A percentile compares a stretch with the other conserved stretches of the same genome.
phyloP scores from a whole-genome alignment of 176 grass and related monocot species.

The Saccharum spontaneum region DNA sequence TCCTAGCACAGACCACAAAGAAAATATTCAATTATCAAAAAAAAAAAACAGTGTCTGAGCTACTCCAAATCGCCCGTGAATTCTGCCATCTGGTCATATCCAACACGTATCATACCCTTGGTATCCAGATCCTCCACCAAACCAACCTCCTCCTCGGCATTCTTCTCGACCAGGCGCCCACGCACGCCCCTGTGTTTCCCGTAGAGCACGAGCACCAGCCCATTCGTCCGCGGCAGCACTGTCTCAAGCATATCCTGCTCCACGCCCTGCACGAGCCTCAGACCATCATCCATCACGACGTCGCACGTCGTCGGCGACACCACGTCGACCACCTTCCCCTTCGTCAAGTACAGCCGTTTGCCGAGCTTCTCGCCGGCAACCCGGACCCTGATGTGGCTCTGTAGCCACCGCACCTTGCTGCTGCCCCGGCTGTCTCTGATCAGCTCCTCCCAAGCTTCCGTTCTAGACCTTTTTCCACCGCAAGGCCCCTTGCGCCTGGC shows the following conservation, averaged over 20 bases:
- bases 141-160: slow-evolving; percentile 52
- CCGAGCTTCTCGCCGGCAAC: slow-evolving; percentile 66
- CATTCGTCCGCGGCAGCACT: slow-evolving; percentile 63
- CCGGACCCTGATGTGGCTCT: slow-evolving; percentile 79
- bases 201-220: slow-evolving; percentile 63
- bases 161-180: slow-evolving; percentile 65
- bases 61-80: slow-evolving; percentile 65
- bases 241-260: slow-evolving; percentile 87
- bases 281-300: slow-evolving; percentile 69
- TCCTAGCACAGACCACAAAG: not conserved
- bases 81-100: slow-evolving; percentile 76
- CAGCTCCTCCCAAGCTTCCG: slow-evolving; percentile 35
- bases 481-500: slow-evolving; percentile 21
- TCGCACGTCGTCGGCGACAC: slow-evolving; percentile 72
- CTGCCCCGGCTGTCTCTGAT: slow-evolving; percentile 19
- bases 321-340: slow-evolving; percentile 80
- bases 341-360: slow-evolving; percentile 65
- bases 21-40: not conserved
- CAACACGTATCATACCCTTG: slow-evolving; percentile 65
- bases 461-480: slow-evolving; percentile 17
- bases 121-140: slow-evolving; percentile 65
- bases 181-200: slow-evolving; percentile 71
- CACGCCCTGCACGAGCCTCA: slow-evolving; percentile 66
- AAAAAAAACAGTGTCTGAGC: slow-evolving; percentile 44
- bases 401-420: slow-evolving; percentile 53